A percentile compares a stretch with the other conserved stretches of the same genome.
Evolutionary conservation across 306 rosid genomes (phyloP).

Genomic region (Geum urbanum): DNA sequence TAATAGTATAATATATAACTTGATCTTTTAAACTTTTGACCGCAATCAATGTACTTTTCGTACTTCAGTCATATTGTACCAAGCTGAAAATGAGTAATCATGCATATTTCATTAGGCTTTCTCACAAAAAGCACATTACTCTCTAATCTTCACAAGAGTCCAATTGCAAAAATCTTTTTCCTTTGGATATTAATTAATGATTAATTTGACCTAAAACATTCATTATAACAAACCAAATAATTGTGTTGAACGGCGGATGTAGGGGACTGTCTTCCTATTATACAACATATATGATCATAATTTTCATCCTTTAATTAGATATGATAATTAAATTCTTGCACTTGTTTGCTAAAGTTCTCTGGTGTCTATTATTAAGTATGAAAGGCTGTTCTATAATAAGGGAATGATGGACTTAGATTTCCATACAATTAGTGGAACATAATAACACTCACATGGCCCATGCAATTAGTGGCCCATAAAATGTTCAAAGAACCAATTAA

Average conservation of each 20-base stretch:
- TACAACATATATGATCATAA: constrained; percentile 54
- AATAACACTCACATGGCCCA: constrained; percentile 32
- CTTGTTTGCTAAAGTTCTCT: constrained; percentile 36
- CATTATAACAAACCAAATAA: constrained; percentile 39
- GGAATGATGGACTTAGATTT: constrained; percentile 41
- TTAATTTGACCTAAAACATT: constrained; percentile 63
- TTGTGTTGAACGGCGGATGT: constrained; percentile 71
- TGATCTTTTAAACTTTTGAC: constrained; percentile 2
- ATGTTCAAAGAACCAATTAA: not conserved
- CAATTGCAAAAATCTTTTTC: constrained; percentile 27
- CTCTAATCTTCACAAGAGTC: constrained; percentile 34
- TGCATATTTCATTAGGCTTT: constrained; percentile 14
- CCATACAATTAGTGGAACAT: constrained; percentile 26
- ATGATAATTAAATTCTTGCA: constrained; percentile 30
- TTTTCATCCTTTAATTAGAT: constrained; percentile 37
- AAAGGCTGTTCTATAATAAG: constrained; percentile 45
- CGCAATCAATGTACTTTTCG: constrained; percentile 12
- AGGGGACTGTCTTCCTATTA: constrained; percentile 47
- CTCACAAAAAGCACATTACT: not conserved
- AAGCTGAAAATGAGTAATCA: constrained; percentile 17
- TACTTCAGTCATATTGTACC: constrained; percentile 14
- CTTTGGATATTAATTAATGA: constrained; percentile 25
- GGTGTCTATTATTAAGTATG: constrained; percentile 33
- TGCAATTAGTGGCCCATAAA: constrained; percentile 28
- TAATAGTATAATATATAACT: not conserved